phyloP scores from a whole-genome alignment of 768 basidiomycete species.

The Lactifluus piperatus region DNA sequence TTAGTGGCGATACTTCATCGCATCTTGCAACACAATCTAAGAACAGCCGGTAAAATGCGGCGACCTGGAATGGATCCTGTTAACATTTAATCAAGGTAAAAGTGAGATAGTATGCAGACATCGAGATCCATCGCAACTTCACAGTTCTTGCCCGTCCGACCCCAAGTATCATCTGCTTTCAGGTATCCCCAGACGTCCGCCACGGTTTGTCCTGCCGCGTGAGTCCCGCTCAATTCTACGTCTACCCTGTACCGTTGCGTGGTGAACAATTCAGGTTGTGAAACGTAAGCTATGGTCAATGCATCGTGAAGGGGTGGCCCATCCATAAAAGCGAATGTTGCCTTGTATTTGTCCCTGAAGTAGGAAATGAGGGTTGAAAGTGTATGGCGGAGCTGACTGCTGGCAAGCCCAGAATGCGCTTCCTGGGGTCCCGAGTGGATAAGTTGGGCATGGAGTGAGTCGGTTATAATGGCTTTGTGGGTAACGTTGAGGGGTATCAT shows the following conservation, averaged over 20 bases:
- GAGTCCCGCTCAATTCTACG: conserved; percentile 60
- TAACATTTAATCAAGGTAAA: neutral
- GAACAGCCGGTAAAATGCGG: conserved; percentile 56
- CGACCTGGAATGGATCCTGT: conserved; percentile 38
- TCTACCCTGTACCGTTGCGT: conserved; percentile 67
- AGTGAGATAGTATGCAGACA: conserved; percentile 35
- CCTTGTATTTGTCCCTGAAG: conserved; percentile 65
- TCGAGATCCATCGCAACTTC: conserved; percentile 57
- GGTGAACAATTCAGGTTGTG: conserved; percentile 56
- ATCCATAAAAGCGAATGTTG: conserved; percentile 71
- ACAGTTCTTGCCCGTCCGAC: conserved; percentile 65
- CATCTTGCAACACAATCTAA: conserved; percentile 49
- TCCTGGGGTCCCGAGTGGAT: conserved; percentile 30
- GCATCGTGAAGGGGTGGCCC: conserved; percentile 88
- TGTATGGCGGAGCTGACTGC: conserved; percentile 53
- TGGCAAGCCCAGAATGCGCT: conserved; percentile 22
- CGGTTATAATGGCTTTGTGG: conserved; percentile 72
- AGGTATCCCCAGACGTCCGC: conserved; percentile 69
- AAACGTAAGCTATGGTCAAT: conserved; percentile 70
- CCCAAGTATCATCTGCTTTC: conserved; percentile 59
- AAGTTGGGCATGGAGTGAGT: conserved; percentile 42
- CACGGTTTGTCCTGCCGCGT: conserved; percentile 68
- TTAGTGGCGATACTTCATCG: conserved; percentile 54
- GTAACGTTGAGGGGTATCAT: conserved; percentile 90
- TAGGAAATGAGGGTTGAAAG: conserved; percentile 66